A percentile compares a stretch with the other conserved stretches of the same genome.
phyloP scores from a whole-genome alignment of 2,329 filamentous ascomycete species.

The Hypoxylon sp. region DNA sequence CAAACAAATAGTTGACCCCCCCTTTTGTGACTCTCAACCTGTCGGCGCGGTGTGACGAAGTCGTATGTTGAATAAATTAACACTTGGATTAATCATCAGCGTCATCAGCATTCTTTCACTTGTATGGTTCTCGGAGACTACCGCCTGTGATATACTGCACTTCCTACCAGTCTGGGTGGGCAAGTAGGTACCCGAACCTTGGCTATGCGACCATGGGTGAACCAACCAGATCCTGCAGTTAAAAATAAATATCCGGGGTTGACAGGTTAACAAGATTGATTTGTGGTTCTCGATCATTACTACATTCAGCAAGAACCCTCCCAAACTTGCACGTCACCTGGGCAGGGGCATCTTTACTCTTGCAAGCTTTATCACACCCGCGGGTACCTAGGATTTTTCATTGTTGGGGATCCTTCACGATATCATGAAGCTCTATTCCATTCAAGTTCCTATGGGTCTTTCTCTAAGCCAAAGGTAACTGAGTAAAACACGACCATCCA shows the following conservation, averaged over 20 bases:
- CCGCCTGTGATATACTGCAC: conserved; percentile 15
- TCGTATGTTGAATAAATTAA: conserved; percentile 40
- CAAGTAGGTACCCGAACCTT: conserved; percentile 24
- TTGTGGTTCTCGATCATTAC: conserved; percentile 16
- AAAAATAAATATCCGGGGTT: conserved; percentile 41
- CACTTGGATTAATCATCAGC: conserved; percentile 10
- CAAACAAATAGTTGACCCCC: conserved; percentile 1
- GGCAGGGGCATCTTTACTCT: background rate
- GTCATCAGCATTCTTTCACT: background rate
- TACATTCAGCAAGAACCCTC: conserved; percentile 23
- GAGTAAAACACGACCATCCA: conserved; percentile 22
- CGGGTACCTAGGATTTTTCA: background rate
- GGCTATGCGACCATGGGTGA: conserved; percentile 24
- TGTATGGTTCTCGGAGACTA: conserved; percentile 24
- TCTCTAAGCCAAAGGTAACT: conserved; percentile 37
- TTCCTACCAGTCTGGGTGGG: conserved; percentile 12
- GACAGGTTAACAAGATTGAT: conserved; percentile 7
- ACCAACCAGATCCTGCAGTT: conserved; percentile 37
- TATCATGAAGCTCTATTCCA: conserved; percentile 37
- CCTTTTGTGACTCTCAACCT: conserved; percentile 17
- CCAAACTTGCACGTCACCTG: background rate
- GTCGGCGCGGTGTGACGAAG: conserved; percentile 16
- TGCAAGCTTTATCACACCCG: background rate
- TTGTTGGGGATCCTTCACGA: conserved; percentile 9
- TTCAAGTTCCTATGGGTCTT: conserved; percentile 40